Base-by-base conservation (phyloP, 352 stramenopile species). In the Pseudoperonospora humuli region DNA sequence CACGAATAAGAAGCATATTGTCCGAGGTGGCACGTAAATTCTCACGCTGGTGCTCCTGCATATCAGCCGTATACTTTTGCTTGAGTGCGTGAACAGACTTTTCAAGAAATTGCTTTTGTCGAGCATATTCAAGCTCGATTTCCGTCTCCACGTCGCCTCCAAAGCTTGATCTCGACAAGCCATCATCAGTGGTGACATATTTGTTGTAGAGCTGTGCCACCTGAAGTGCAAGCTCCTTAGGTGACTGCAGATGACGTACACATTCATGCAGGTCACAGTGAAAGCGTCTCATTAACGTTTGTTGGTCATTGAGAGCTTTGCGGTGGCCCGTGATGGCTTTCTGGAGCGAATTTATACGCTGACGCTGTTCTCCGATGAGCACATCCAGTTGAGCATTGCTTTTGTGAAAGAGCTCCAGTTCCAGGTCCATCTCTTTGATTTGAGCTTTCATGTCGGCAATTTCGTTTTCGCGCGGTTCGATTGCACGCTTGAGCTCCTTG, bases 401-500 rank as follows among this genome's bases (percentile, higher is more conserved):
- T 61, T 96, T 97, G 64, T 97, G 93, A 49, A 96, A 97, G 46
- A 96, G 84, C 59, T 97, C 90, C 23, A 97, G 58, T 54, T 97
- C 89, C 1, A 79, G 70, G 39, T 98, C 91, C 91, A 98, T 97
- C 49, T 96, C 84, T 58, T 97, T 93, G 45, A 97, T 97, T 54
- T 97, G 82, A 33, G 90, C 83, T 54, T 95, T 95, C 87, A 97
- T 97, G 47, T 88, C 84, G 1, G 76, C 67, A 40, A 98, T 98
- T 50, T 97, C 93, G 20, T 88, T 87, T 46, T 98, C 90, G 5
- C 91, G 84, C n/a, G 93, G 93, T 57, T 97, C 93, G 28, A 98
- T 97, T 63, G 97, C 90, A 3, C 88, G 75, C 65, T 97, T 98
- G 3, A 98, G 62, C 69, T 97, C 93, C 51, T 97, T 96, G 67